Conservation (phyloP, 2,329 filamentous ascomycete species). For the Fusarium lateritium region DNA sequence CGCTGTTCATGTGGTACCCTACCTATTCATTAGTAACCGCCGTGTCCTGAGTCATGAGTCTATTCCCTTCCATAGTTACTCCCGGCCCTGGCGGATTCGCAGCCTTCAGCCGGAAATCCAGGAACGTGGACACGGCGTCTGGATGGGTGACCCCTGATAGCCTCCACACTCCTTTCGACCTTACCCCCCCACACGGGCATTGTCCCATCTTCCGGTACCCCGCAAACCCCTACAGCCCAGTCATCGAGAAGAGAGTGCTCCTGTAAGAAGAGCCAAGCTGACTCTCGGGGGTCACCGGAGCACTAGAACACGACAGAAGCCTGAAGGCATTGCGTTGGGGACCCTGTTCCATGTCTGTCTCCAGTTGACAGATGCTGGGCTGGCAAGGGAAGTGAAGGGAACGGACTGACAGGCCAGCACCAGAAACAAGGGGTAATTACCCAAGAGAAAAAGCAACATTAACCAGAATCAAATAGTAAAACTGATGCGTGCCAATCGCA, state of each 20-base stretch:
- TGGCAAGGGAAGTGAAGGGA: slow-evolving; percentile 1
- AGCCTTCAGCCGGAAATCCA: slow-evolving; percentile 26
- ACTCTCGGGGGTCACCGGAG: neutral
- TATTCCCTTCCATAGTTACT: neutral
- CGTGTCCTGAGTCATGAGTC: neutral
- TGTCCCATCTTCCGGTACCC: slow-evolving; percentile 36
- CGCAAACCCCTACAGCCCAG: slow-evolving; percentile 27
- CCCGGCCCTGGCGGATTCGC: neutral
- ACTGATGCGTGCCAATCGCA: slow-evolving; percentile 24
- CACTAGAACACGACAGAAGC: slow-evolving; percentile 27
- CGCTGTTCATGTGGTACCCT: neutral
- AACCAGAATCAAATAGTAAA: slow-evolving; percentile 24
- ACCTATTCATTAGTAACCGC: neutral
- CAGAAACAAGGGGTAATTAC: slow-evolving; percentile 20
- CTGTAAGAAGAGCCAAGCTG: neutral
- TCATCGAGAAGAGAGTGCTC: neutral
- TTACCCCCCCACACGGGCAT: slow-evolving; percentile 10
- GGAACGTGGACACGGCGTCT: slow-evolving; percentile 37
- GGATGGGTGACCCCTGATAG: slow-evolving; percentile 21
- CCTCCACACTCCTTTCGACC: slow-evolving; percentile 29
- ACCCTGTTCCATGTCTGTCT: slow-evolving; percentile 6
- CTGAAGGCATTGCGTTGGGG: neutral
- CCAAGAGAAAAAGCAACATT: slow-evolving; percentile 2
- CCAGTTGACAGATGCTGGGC: slow-evolving; percentile 1
- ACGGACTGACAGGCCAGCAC: neutral